Base-by-base conservation (phyloP, 2,329 filamentous ascomycete species). In the Paecilomyces formosus region DNA sequence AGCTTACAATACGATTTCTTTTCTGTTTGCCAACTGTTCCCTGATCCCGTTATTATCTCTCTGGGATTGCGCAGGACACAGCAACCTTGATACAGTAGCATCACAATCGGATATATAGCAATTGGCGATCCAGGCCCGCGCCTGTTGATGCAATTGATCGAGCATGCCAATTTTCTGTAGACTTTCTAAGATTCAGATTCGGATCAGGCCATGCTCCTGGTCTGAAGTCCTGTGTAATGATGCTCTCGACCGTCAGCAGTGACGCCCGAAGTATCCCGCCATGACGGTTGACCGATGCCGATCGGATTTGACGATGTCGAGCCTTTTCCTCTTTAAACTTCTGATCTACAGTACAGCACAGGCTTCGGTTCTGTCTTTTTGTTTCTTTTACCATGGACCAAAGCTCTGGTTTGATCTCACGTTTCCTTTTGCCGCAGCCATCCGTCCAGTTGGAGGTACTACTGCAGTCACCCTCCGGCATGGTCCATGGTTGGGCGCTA, bases 1-100 rank as follows among this genome's bases (percentile, higher is more conserved):
- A 57, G 57, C 57, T 63, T 57, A 57, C 56, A 55, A 63, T 18
- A 26, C 55, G 50, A 55, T 39, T 55, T 57, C 52, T 52, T 52
- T 52, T 28, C 21, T 52, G 22, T 52, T 52, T 52, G 21, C 11
- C 12, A 28, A 12, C 22, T 52, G 21, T 52, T 31, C 11, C 15
- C 9, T 45, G 24, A 26, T 5, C 15, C n/a, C 39, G 18, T 45
- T 21, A 45, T n/a, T 8, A 11, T 9, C 8, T n/a, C 18, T 8
- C 15, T 45, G 15, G 18, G n/a, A 7, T 45, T n/a, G 18, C 18
- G 18, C n/a, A 18, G 35, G 13, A 39, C 35, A 6, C 35, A 15
- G 35, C 35, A n/a, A n/a, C 13, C 5, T 39, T 39, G 35, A 39
- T 21, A 18, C 39, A 9, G 39, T 45, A 45, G 39, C n/a, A 45